A percentile compares a stretch with the other conserved stretches of the same genome.
Conservation (phyloP, 1,139 yeast species). For the Geotrichum candidum region DNA sequence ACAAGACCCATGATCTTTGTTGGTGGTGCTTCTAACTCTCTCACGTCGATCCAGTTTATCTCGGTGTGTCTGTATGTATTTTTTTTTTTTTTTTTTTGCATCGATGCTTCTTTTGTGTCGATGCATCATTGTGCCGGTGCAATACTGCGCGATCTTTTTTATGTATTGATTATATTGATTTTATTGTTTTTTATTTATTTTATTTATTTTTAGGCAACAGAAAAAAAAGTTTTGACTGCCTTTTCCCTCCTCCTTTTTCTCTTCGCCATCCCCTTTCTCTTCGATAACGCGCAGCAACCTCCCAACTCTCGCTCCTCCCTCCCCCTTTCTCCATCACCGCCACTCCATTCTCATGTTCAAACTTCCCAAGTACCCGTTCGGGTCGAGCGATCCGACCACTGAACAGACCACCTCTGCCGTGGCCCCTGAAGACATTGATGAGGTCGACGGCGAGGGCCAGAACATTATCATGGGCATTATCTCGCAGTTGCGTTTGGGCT, state of each 20-base stretch:
- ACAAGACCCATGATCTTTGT: too few species aligned
- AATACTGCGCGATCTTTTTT: too few species aligned
- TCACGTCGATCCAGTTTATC: too few species aligned
- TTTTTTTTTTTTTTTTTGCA: too few species aligned
- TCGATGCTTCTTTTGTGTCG: too few species aligned
- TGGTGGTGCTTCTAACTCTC: too few species aligned
- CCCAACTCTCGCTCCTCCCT: background rate
- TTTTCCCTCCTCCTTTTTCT: background rate
- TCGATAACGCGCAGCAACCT: background rate
- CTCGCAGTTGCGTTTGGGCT: slow-evolving; percentile 86
- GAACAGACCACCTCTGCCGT: slow-evolving; percentile 22
- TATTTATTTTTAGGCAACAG: background rate
- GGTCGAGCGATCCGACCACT: background rate
- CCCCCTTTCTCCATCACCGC: background rate
- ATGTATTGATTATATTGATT: too few species aligned
- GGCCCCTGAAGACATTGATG: slow-evolving; percentile 59
- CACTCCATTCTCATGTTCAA: background rate
- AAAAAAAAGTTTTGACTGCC: background rate
- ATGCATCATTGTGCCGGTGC: too few species aligned
- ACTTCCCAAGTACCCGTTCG: background rate
- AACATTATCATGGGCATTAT: slow-evolving; percentile 80
- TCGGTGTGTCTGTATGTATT: too few species aligned
- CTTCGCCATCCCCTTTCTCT: background rate
- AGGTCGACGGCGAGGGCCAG: slow-evolving; percentile 84
- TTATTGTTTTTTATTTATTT: background rate